These are phyloP conservation scores for Polyporus tsugae DNA, from an alignment of 1,284 basidiomycete genomes.

Conservation along the genomic window DNA sequence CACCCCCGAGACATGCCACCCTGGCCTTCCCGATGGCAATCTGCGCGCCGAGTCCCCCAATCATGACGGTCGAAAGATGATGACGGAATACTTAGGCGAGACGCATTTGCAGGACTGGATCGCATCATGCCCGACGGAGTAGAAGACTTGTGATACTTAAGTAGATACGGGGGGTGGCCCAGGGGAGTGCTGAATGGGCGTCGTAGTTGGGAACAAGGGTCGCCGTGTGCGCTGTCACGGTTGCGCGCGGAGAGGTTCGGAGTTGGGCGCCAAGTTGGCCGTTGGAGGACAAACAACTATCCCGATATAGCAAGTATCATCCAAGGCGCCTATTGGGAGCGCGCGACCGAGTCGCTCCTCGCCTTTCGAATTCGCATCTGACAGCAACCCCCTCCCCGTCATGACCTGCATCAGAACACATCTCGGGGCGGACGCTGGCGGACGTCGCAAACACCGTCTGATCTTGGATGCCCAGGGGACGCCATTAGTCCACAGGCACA, in stretches of 20 bases:
- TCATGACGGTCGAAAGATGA: background rate
- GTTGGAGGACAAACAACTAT: conserved; percentile 9
- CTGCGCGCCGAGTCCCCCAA: background rate
- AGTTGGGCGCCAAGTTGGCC: background rate
- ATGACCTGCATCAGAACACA: background rate
- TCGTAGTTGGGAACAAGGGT: conserved; percentile 7
- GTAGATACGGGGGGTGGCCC: background rate
- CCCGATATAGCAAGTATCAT: background rate
- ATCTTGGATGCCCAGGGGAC: background rate
- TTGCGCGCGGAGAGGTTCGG: background rate
- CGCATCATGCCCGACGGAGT: background rate
- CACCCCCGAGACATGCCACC: conserved; percentile 3
- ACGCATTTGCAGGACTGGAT: background rate
- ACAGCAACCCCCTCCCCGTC: background rate
- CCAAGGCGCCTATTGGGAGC: background rate
- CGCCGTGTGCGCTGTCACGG: background rate
- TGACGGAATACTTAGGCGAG: background rate
- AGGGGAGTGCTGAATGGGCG: background rate
- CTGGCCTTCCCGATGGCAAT: background rate
- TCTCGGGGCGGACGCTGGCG: background rate
- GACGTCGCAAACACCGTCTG: background rate
- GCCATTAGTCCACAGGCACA: background rate
- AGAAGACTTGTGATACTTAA: background rate
- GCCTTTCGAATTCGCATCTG: background rate
- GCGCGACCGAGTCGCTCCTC: too few relatives aligned